Conservation (phyloP, 495 filamentous ascomycete genomes). For the Penicillium steckii region DNA sequence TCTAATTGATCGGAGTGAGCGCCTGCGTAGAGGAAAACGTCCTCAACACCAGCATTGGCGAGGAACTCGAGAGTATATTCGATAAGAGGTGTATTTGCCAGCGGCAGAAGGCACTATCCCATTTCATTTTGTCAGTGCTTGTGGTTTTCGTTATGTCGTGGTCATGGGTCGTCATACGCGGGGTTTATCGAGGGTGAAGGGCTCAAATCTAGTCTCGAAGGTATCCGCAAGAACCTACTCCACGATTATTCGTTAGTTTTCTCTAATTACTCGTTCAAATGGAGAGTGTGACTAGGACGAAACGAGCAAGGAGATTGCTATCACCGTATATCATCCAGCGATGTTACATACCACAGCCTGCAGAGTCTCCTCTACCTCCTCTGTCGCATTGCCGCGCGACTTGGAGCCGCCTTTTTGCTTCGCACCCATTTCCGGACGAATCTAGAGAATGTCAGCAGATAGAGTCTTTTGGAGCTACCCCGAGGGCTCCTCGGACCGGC, state of each 20-base stretch:
- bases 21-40: conserved; percentile 88
- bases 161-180: conserved; percentile 57
- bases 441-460: conserved; percentile 3
- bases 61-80: conserved; percentile 98
- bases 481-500: not conserved
- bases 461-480: no score
- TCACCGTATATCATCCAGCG: not conserved
- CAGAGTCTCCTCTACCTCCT: conserved; percentile 77
- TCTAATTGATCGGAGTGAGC: conserved; percentile 89
- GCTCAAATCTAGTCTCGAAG: conserved; percentile 86
- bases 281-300: no score
- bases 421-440: conserved; percentile 35
- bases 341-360: conserved; percentile 75
- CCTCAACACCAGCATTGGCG: conserved; percentile 86
- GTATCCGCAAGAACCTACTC: conserved; percentile 80
- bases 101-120: conserved; percentile 80
- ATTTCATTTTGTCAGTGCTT: not conserved
- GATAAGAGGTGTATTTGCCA: conserved; percentile 92
- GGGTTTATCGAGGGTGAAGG: conserved; percentile 85
- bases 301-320: conserved; percentile 1
- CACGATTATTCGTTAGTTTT: conserved; percentile 9
- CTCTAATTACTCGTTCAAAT: no score
- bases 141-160: not conserved
- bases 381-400: conserved; percentile 55
- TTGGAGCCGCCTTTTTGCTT: conserved; percentile 66